These are phyloP conservation scores for Phytopythium boreale DNA, from an alignment of 352 stramenopile species.

Conservation along the genomic window DNA sequence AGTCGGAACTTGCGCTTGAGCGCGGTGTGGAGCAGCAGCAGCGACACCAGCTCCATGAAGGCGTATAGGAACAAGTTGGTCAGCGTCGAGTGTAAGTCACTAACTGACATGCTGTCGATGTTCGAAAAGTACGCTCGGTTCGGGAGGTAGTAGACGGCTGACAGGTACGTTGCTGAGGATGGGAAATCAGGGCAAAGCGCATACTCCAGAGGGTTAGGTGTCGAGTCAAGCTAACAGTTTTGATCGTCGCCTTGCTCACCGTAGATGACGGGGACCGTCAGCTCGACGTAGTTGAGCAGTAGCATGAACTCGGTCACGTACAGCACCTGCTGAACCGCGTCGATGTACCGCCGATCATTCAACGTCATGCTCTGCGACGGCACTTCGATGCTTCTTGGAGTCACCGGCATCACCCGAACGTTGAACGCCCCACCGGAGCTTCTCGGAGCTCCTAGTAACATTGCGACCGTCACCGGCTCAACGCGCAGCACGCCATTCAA, in stretches of 20 bases:
- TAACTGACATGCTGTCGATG: constrained; percentile 12
- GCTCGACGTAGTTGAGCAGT: constrained; percentile 37
- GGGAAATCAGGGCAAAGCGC: not conserved
- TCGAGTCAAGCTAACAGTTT: not conserved
- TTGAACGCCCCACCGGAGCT: not conserved
- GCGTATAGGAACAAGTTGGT: constrained; percentile 26
- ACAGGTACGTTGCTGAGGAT: constrained; percentile 18
- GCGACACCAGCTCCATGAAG: constrained; percentile 24
- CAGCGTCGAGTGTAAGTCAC: constrained; percentile 10
- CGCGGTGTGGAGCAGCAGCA: constrained; percentile 17
- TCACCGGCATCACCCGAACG: not conserved
- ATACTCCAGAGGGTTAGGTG: not conserved
- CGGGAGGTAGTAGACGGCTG: constrained; percentile 23
- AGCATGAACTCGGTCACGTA: constrained; percentile 41
- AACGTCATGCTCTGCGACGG: not conserved
- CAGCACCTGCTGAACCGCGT: constrained; percentile 17
- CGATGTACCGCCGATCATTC: not conserved
- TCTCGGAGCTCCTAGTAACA: not conserved
- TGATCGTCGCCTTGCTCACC: constrained; percentile 12
- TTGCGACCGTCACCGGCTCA: not conserved
- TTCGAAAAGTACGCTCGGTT: constrained; percentile 23
- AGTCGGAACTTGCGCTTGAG: constrained; percentile 18
- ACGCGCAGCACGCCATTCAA: not conserved
- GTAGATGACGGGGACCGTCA: constrained; percentile 34
- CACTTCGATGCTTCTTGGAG: not conserved